A percentile compares a stretch with the other conserved stretches of the same genome.
Conservation (phyloP, 352 stramenopile genomes). For the Thraustochytrium sp. region DNA sequence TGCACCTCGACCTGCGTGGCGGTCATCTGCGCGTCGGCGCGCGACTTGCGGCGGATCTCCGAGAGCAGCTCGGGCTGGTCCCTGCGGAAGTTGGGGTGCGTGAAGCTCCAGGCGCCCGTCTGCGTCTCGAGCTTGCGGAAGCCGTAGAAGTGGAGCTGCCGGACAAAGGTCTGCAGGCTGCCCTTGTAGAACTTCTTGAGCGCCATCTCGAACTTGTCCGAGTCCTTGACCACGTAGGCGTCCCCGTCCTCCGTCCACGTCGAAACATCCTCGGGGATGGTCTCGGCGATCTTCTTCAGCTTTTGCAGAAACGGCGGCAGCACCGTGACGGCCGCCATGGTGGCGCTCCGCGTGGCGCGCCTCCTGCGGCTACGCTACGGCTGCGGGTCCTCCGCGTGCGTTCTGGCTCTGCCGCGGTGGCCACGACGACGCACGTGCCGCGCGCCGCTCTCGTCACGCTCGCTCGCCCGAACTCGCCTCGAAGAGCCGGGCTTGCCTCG, state of each 20-base stretch:
- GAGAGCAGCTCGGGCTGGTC: constrained; percentile 21
- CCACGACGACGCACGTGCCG: too few relatives aligned
- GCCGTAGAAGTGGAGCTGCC: constrained; percentile 44
- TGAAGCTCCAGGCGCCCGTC: constrained; percentile 31
- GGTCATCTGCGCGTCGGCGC: constrained; percentile 7
- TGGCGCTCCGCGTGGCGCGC: neutral
- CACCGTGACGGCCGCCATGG: neutral
- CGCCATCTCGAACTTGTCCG: constrained; percentile 20
- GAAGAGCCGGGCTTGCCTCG: too few relatives aligned
- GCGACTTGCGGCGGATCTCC: constrained; percentile 36
- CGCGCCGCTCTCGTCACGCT: too few relatives aligned
- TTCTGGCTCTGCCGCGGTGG: too few relatives aligned
- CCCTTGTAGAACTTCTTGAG: constrained; percentile 39
- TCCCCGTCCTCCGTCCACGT: constrained; percentile 5
- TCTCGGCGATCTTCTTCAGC: constrained; percentile 30
- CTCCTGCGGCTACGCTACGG: too few relatives aligned
- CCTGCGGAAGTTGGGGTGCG: constrained; percentile 31
- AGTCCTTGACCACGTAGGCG: constrained; percentile 40
- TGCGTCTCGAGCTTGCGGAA: constrained; percentile 42
- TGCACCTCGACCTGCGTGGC: constrained; percentile 39
- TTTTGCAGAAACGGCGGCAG: constrained; percentile 39
- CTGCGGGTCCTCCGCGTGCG: too few relatives aligned
- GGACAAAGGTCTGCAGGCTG: constrained; percentile 39
- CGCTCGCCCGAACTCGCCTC: too few relatives aligned
- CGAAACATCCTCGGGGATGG: neutral